Percentiles rank a stretch among this genome's conserved stretches.
Evolutionary conservation across 768 basidiomycete species (phyloP).

Genomic region (Mycena latifolia): DNA sequence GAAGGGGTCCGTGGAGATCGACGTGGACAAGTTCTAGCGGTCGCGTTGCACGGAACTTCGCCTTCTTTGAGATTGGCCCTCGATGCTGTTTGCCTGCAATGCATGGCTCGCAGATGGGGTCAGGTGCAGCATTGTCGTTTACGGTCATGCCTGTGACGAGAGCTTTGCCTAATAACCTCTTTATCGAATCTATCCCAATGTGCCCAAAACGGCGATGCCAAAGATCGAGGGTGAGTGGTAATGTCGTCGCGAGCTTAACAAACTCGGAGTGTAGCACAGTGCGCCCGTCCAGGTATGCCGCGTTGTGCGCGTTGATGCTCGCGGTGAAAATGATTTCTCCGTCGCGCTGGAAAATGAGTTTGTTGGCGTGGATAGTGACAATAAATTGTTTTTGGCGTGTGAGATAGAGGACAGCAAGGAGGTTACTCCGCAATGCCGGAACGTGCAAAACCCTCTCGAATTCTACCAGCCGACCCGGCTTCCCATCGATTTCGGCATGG

Average conservation of each 20-base stretch:
- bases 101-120: constrained; percentile 41
- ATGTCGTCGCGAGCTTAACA: constrained; percentile 9
- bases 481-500: constrained; percentile 26
- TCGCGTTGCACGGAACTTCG: not conserved
- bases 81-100: constrained; percentile 39
- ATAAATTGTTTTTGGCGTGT: constrained; percentile 23
- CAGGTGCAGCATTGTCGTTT: constrained; percentile 26
- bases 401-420: constrained; percentile 24
- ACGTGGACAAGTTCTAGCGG: constrained; percentile 42
- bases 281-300: constrained; percentile 36
- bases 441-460: constrained; percentile 42
- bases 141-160: constrained; percentile 34
- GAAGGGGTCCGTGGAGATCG: constrained; percentile 47
- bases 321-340: not conserved
- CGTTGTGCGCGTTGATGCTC: constrained; percentile 32
- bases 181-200: constrained; percentile 15
- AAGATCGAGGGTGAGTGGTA: constrained; percentile 25
- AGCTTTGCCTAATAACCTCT: not conserved
- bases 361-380: constrained; percentile 10
- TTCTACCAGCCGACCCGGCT: constrained; percentile 24
- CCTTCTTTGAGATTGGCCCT: constrained; percentile 19
- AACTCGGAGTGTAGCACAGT: constrained; percentile 18
- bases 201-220: constrained; percentile 43
- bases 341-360: constrained; percentile 8
- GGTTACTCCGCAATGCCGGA: constrained; percentile 26